These are phyloP conservation scores for Macrocybe gigantea DNA, from an alignment of 768 basidiomycete species.

Conservation along the genomic window DNA sequence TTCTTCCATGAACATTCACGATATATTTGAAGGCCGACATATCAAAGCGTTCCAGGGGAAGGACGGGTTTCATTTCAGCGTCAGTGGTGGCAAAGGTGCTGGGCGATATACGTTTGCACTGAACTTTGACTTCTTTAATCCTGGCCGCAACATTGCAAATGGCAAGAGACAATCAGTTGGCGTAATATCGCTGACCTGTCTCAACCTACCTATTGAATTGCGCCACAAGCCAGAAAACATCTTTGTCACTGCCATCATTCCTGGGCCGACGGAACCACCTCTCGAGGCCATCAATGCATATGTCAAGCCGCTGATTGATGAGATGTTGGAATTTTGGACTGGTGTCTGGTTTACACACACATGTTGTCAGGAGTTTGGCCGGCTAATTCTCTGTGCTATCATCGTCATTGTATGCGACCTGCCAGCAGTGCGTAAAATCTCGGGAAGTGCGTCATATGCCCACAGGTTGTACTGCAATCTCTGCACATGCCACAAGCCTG, in stretches of 20 bases:
- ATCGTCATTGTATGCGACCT: slow-evolving; percentile 27
- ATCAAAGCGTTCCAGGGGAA: slow-evolving; percentile 20
- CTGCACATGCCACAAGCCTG: slow-evolving; percentile 4
- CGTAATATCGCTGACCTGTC: slow-evolving; percentile 24
- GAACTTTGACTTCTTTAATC: slow-evolving; percentile 30
- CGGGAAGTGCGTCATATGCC: slow-evolving; percentile 11
- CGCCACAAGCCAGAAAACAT: slow-evolving; percentile 26
- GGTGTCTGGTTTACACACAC: slow-evolving; percentile 20
- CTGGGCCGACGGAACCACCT: slow-evolving; percentile 27
- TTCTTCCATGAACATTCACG: slow-evolving; percentile 6
- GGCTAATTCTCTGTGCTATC: slow-evolving; percentile 17
- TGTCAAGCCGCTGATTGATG: slow-evolving; percentile 19
- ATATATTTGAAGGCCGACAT: slow-evolving; percentile 20
- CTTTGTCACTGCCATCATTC: slow-evolving; percentile 27
- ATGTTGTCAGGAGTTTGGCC: slow-evolving; percentile 9
- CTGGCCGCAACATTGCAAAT: slow-evolving; percentile 15
- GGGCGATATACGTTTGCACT: slow-evolving; percentile 24
- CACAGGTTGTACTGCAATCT: slow-evolving; percentile 12
- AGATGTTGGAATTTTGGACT: slow-evolving; percentile 21
- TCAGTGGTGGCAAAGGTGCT: slow-evolving; percentile 9
- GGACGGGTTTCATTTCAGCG: slow-evolving; percentile 16
- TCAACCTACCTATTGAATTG: slow-evolving; percentile 27
- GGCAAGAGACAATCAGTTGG: slow-evolving; percentile 23
- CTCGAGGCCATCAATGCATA: slow-evolving; percentile 17
- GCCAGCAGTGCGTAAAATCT: slow-evolving; percentile 21